Conservation (phyloP, 2,329 filamentous ascomycete genomes). For the Fusarium austroafricanum region DNA sequence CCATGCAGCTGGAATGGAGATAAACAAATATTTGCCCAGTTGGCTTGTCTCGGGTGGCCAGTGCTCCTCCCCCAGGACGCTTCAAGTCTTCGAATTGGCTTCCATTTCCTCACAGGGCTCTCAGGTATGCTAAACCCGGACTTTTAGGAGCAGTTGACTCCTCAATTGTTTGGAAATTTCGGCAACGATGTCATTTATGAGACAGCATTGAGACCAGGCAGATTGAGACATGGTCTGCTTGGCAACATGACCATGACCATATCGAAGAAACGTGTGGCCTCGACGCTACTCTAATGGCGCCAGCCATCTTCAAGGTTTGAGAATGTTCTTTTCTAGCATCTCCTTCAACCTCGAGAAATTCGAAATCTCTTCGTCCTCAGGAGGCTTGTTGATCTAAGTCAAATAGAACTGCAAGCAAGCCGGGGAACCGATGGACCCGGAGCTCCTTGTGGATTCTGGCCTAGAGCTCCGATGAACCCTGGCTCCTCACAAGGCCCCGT, state of each 20-base stretch:
- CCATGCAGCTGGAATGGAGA: constrained; percentile 22
- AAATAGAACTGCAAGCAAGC: constrained; percentile 36
- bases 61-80: constrained; percentile 10
- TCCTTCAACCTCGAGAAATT: neutral
- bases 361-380: neutral
- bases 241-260: neutral
- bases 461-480: constrained; percentile 33
- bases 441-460: constrained; percentile 38
- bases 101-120: constrained; percentile 22
- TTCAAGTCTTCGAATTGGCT: constrained; percentile 31
- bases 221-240: neutral
- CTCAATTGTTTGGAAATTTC: constrained; percentile 6
- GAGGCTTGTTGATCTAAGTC: constrained; percentile 17
- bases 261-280: neutral
- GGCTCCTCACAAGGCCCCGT: constrained; percentile 10
- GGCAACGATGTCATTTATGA: constrained; percentile 14
- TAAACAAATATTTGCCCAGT: constrained; percentile 22
- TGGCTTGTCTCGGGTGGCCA: constrained; percentile 24
- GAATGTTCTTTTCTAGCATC: too few relatives aligned
- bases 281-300: neutral
- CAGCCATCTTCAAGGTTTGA: neutral
- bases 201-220: constrained; percentile 4
- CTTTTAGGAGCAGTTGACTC: constrained; percentile 18
- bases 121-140: constrained; percentile 23
- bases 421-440: constrained; percentile 42